phyloP scores from a whole-genome alignment of 495 filamentous ascomycete genomes.

The Neohortaea acidophila region DNA sequence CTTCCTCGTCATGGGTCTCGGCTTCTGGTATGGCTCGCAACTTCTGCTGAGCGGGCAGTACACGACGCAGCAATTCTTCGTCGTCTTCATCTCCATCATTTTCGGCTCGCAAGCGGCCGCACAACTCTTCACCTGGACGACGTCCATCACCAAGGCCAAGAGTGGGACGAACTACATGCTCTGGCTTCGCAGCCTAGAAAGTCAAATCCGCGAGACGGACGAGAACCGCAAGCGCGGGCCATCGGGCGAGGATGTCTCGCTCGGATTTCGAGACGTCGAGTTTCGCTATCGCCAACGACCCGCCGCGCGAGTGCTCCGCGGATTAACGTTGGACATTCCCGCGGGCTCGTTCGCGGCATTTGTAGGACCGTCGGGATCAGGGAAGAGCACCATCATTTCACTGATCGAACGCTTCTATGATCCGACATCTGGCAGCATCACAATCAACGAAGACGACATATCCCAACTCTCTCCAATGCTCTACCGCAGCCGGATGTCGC shows the following conservation, averaged over 20 bases:
- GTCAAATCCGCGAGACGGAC: constrained; percentile 26
- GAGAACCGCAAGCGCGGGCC: constrained; percentile 23
- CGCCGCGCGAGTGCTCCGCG: constrained; percentile 13
- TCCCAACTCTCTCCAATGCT: constrained; percentile 1
- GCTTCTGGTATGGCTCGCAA: constrained; percentile 32
- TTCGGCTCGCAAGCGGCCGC: constrained; percentile 40
- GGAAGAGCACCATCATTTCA: constrained; percentile 47
- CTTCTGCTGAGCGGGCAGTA: constrained; percentile 36
- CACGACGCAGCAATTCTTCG: constrained; percentile 36
- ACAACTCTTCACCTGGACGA: constrained; percentile 37
- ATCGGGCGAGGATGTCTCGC: constrained; percentile 32
- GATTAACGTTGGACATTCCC: constrained; percentile 38
- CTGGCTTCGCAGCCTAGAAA: constrained; percentile 27
- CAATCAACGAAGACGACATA: constrained; percentile 13
- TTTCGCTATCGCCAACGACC: constrained; percentile 16
- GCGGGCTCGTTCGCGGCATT: constrained; percentile 53
- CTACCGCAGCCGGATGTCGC: constrained; percentile 17
- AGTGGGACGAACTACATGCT: constrained; percentile 30
- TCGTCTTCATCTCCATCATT: constrained; percentile 45
- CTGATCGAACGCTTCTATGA: constrained; percentile 23
- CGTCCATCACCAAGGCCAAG: constrained; percentile 30
- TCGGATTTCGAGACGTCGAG: constrained; percentile 39
- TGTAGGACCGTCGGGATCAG: constrained; percentile 56
- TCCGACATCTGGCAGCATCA: constrained; percentile 17
- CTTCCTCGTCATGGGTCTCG: constrained; percentile 36